Conservation (phyloP, 2,329 filamentous ascomycete species). For the Clonostachys solani region DNA sequence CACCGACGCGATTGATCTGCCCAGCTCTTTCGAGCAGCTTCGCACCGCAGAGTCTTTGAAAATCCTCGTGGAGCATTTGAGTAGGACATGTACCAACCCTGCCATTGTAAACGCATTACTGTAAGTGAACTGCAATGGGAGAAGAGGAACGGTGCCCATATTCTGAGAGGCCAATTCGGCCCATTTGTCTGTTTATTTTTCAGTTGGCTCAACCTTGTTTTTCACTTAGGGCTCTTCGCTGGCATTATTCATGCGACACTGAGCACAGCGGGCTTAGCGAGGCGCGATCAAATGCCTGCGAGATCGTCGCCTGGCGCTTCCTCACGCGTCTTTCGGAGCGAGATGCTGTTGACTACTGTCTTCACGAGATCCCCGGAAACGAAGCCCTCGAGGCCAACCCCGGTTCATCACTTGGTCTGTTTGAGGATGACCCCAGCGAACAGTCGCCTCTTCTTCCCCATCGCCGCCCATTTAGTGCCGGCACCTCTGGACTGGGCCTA, state of each 20-base stretch:
- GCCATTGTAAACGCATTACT: conserved; percentile 69
- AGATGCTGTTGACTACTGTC: conserved; percentile 69
- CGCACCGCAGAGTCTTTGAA: conserved; percentile 58
- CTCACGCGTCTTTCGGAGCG: conserved; percentile 66
- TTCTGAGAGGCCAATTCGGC: not conserved
- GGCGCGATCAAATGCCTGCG: conserved; percentile 68
- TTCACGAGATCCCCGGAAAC: conserved; percentile 61
- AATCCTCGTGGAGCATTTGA: conserved; percentile 59
- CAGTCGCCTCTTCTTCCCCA: conserved; percentile 37
- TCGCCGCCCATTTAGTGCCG: not conserved
- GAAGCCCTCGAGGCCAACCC: conserved; percentile 9
- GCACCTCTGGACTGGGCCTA: conserved; percentile 9
- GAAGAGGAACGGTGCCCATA: no score
- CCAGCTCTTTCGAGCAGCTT: conserved; percentile 72
- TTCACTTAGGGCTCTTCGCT: conserved; percentile 61
- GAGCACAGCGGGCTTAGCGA: conserved; percentile 64
- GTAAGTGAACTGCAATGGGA: conserved; percentile 37
- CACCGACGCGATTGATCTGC: conserved; percentile 55
- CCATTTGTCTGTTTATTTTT: not conserved
- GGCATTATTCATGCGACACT: conserved; percentile 62
- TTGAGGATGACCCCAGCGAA: conserved; percentile 40
- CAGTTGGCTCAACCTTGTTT: no score
- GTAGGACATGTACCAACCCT: conserved; percentile 59
- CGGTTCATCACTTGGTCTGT: not conserved
- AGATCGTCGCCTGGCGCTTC: conserved; percentile 79